These are phyloP conservation scores for Aspergillus homomorphus DNA, from an alignment of 495 filamentous ascomycete species.

Conservation along the genomic window DNA sequence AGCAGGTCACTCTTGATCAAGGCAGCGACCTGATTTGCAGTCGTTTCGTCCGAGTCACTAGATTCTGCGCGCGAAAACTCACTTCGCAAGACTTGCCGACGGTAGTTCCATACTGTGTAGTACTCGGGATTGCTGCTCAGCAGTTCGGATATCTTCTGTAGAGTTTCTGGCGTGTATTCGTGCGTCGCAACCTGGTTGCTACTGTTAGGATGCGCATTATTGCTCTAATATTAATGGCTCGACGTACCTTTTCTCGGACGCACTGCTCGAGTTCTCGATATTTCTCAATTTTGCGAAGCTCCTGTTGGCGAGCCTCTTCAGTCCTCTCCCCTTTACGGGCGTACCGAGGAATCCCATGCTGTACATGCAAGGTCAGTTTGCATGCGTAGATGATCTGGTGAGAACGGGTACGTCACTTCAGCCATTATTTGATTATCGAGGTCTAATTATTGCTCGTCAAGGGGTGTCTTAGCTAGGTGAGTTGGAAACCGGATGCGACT, in stretches of 20 bases:
- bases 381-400: constrained; percentile 2
- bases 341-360: constrained; percentile 78
- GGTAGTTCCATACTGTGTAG: constrained; percentile 97
- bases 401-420: not conserved
- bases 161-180: constrained; percentile 61
- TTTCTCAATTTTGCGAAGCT: constrained; percentile 71
- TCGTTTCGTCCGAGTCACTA: constrained; percentile 17
- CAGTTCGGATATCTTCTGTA: constrained; percentile 75
- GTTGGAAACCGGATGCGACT: not conserved
- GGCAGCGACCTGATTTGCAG: constrained; percentile 34
- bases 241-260: constrained; percentile 57
- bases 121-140: constrained; percentile 91
- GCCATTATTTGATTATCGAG: not conserved
- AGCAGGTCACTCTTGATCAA: constrained; percentile 66
- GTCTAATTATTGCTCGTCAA: not conserved
- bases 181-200: constrained; percentile 47
- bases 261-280: constrained; percentile 70
- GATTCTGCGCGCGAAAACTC: constrained; percentile 37
- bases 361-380: constrained; percentile 20
- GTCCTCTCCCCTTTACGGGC: constrained; percentile 50
- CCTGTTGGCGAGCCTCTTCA: constrained; percentile 62
- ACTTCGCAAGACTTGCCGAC: constrained; percentile 61
- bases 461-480: not conserved
- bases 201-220: not conserved
- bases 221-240: not conserved